phyloP scores from a whole-genome alignment of 192 early-diverging fungal species.

The Rhizoclosmatium sp. region DNA sequence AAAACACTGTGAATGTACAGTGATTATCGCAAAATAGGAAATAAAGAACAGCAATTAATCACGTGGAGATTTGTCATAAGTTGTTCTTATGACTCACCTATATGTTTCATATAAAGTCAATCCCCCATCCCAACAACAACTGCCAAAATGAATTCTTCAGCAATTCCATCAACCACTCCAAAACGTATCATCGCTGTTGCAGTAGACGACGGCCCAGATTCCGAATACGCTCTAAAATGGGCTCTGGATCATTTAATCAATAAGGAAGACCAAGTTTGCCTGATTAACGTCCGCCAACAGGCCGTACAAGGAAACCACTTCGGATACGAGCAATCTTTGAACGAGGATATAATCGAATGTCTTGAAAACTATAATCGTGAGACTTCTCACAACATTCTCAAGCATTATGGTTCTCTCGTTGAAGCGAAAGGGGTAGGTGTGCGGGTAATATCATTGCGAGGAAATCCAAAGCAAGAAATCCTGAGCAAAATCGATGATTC shows the following conservation, averaged over 20 bases:
- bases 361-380: conserved; percentile 23
- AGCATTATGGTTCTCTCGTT: conserved; percentile 36
- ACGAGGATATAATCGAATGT: conserved; percentile 7
- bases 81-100: too few relatives aligned
- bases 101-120: too few relatives aligned
- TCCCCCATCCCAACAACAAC: too few relatives aligned
- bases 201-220: conserved; percentile 36
- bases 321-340: not conserved
- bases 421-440: conserved; percentile 35
- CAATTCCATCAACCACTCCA: not conserved
- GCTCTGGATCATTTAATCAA: conserved; percentile 35
- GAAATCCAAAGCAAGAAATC: conserved; percentile 54
- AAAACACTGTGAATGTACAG: conserved; percentile 19
- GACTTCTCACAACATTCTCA: conserved; percentile 44
- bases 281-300: conserved; percentile 19
- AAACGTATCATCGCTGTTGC: conserved; percentile 43
- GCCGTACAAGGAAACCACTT: not conserved
- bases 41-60: too few relatives aligned
- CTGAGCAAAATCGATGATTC: conserved; percentile 5
- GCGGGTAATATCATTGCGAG: conserved; percentile 51
- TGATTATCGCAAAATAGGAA: not conserved
- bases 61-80: too few relatives aligned
- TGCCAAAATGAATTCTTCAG: too few relatives aligned
- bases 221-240: conserved; percentile 43
- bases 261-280: not conserved